Evolutionary conservation across 192 early-diverging fungal species (phyloP).

Genomic region (Helicostylum pulchrum): DNA sequence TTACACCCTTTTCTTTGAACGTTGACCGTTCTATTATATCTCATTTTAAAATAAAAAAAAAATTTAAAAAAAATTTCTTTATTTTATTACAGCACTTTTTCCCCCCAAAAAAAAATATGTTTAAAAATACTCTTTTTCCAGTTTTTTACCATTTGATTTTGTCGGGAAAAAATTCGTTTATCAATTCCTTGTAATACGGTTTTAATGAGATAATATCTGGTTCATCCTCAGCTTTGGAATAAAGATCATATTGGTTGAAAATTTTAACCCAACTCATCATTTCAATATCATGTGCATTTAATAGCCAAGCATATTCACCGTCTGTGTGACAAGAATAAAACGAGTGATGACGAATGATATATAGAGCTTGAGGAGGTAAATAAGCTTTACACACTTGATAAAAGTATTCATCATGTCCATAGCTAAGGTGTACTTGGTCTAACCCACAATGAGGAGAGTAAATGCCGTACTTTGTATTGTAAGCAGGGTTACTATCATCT

Average conservation of each 20-base stretch:
- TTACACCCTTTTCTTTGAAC: too few relatives aligned
- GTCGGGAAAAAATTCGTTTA: slow-evolving; percentile 43
- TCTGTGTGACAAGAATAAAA: slow-evolving; percentile 48
- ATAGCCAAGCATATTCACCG: slow-evolving; percentile 39
- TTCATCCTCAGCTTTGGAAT: slow-evolving; percentile 44
- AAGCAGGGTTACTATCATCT: slow-evolving; percentile 31
- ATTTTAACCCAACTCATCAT: slow-evolving; percentile 43
- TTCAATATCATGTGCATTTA: slow-evolving; percentile 40
- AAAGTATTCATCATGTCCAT: slow-evolving; percentile 56
- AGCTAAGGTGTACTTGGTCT: slow-evolving; percentile 41
- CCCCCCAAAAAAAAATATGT: too few relatives aligned
- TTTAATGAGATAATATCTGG: slow-evolving; percentile 37
- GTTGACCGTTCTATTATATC: too few relatives aligned
- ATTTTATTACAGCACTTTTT: too few relatives aligned
- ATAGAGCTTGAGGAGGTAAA: slow-evolving; percentile 40
- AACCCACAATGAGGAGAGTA: slow-evolving; percentile 48
- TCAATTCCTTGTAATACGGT: slow-evolving; percentile 44
- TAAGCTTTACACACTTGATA: slow-evolving; percentile 44
- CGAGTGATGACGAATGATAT: slow-evolving; percentile 51
- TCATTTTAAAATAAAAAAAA: too few relatives aligned
- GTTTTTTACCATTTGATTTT: slow-evolving; percentile 3
- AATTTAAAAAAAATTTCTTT: too few relatives aligned
- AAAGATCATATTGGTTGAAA: slow-evolving; percentile 56
- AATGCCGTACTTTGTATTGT: slow-evolving; percentile 41
- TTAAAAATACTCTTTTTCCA: too few relatives aligned